Percentiles rank a stretch among this genome's conserved stretches.
Evolutionary conservation across 129 eudicot genomes (phyloP).

Genomic region (Heracleum sosnowskyi): DNA sequence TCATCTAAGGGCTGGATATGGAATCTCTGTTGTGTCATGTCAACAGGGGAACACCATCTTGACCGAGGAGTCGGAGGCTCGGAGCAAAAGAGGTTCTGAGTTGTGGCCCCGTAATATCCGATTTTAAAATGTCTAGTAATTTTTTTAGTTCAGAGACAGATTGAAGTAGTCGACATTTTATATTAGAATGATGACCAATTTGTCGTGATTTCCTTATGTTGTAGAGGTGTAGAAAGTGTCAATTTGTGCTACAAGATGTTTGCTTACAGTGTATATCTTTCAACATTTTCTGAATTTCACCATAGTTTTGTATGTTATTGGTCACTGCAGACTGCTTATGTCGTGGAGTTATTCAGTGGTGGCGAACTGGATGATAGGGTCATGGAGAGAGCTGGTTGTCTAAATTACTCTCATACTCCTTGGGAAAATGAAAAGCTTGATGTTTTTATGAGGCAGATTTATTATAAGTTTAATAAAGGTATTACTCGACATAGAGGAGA

Average conservation of each 20-base stretch:
- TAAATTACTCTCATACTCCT: conserved; percentile 74
- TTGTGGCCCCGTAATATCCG: not conserved
- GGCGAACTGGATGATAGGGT: conserved; percentile 65
- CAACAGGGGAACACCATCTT: not conserved
- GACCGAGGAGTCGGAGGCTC: not conserved
- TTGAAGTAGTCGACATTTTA: not conserved
- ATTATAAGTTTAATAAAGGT: conserved; percentile 48
- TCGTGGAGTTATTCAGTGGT: conserved; percentile 87
- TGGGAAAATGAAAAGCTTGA: conserved; percentile 86
- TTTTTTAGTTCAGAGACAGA: not conserved
- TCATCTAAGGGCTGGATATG: not conserved
- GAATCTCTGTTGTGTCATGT: not conserved
- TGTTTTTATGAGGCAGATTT: conserved; percentile 69
- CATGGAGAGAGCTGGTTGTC: conserved; percentile 89
- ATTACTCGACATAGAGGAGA: conserved; percentile 86
- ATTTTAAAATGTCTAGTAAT: not conserved
- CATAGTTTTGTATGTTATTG: conserved; percentile 6
- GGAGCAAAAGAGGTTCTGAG: not conserved
- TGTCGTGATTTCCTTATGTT: not conserved
- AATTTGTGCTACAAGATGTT: not conserved
- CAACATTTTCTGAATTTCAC: conserved; percentile 3
- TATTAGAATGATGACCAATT: not conserved
- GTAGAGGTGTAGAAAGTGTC: not conserved
- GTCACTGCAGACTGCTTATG: conserved; percentile 55
- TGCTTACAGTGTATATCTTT: not conserved